Evolutionary conservation across 495 filamentous ascomycete genomes (phyloP), one percentile per base, ranked within the genome.

Genomic region (Xylaria scruposa): DNA sequence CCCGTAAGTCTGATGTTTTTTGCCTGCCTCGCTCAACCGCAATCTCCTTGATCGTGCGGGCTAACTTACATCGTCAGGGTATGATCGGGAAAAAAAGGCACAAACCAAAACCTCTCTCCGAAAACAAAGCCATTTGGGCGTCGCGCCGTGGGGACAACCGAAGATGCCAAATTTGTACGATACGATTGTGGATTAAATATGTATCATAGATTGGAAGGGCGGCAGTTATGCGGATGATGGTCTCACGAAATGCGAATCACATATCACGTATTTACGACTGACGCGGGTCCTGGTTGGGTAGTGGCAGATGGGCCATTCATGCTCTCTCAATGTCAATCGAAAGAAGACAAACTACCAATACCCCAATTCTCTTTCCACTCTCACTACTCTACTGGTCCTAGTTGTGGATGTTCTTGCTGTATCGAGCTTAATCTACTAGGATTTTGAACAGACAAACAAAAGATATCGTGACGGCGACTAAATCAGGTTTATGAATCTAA

Each of bases 1-100:
- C 76, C 89, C 90, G 89, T 94, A 64, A 76, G 77, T 44, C 49
- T 9, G 53, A 21, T 6, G 31, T 31, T 21, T 29, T n/a, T 53
- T 4, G 15, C 21, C 40, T 36, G n/a, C 19, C 6, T 38, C 17
- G n/a, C 31, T 6, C 38, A 2, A 36, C 26, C 26, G 9, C 66
- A 19, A 24, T 7, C 4, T 40, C 29, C 26, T 15, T 5, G 29
- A 67, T 19, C 31, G 26, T 10, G 40, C 10, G n/a, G 3, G 8
- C 65, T 67, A 67, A 67, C 21, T n/a, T 29, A 0, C 26, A 8
- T 56, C n/a, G 8, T 10, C 33, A 70, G 68, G 0, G 46, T n/a
- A 21, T 70, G 64, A 70, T 47, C 12, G 38, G n/a, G n/a, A 19
- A 44, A 42, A 26, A 36, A 49, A 15, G 12, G 3, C 29, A 31